phyloP scores from a whole-genome alignment of 208 protist species.

The Leishmania mexicana region DNA sequence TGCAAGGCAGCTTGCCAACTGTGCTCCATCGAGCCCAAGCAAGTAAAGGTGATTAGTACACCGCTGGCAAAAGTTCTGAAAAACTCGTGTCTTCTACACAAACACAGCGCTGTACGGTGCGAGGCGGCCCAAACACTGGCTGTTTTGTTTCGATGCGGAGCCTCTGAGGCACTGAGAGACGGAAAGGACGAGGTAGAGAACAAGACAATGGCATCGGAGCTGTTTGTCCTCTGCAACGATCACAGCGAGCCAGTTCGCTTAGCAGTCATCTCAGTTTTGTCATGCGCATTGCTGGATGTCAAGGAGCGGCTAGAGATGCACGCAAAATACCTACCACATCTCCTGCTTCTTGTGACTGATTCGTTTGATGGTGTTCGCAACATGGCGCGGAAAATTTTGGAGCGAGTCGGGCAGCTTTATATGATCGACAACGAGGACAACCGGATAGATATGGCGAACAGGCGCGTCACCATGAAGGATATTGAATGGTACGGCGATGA shows the following conservation, averaged over 20 bases:
- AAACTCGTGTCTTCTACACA: slow-evolving; percentile 71
- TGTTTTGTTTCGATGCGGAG: slow-evolving; percentile 71
- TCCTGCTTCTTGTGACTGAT: slow-evolving; percentile 81
- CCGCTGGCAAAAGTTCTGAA: slow-evolving; percentile 78
- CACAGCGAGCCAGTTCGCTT: slow-evolving; percentile 76
- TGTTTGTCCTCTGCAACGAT: slow-evolving; percentile 86
- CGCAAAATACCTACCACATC: slow-evolving; percentile 74
- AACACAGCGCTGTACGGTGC: slow-evolving; percentile 79
- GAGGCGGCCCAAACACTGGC: slow-evolving; percentile 66
- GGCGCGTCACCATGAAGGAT: slow-evolving; percentile 89
- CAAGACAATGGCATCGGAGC: slow-evolving; percentile 48
- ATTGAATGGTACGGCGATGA: slow-evolving; percentile 94
- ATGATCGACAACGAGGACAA: slow-evolving; percentile 92
- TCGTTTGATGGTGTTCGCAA: slow-evolving; percentile 54
- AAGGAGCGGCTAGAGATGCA: slow-evolving; percentile 84
- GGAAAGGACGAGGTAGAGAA: slow-evolving; percentile 72
- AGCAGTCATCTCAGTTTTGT: slow-evolving; percentile 61
- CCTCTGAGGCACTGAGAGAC: slow-evolving; percentile 66
- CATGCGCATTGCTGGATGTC: slow-evolving; percentile 72
- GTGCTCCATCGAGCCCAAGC: slow-evolving; percentile 76
- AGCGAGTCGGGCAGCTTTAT: slow-evolving; percentile 75
- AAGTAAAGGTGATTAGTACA: slow-evolving; percentile 66
- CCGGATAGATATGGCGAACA: slow-evolving; percentile 73
- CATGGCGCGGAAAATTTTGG: slow-evolving; percentile 50
- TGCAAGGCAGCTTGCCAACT: slow-evolving; percentile 68